Evolutionary conservation across 257 asterid genomes (phyloP).

Genomic region (Ajuga chamaepitys): DNA sequence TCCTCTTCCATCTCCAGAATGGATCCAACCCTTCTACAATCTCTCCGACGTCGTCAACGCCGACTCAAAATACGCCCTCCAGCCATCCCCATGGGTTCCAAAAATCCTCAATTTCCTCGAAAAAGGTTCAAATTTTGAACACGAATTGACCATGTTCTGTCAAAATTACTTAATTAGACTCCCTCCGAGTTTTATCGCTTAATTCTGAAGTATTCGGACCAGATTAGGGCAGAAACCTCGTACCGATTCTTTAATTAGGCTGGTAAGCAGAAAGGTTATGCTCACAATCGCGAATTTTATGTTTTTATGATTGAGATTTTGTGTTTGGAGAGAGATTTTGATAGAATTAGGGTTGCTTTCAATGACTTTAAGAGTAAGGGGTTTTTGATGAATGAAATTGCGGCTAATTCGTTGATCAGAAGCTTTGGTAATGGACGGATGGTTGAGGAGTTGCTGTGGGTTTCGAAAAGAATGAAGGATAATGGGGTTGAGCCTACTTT

Average conservation of each 20-base stretch:
- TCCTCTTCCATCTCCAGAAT: slow-evolving; percentile 81
- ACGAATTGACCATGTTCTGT: slow-evolving; percentile 50
- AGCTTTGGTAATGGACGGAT: slow-evolving; percentile 80
- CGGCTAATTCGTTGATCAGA: slow-evolving; percentile 67
- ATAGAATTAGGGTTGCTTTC: slow-evolving; percentile 39
- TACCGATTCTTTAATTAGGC: slow-evolving; percentile 77
- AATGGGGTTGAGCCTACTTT: slow-evolving; percentile 70
- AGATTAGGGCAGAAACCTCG: slow-evolving; percentile 31
- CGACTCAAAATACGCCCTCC: slow-evolving; percentile 38
- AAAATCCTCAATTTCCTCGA: slow-evolving; percentile 52
- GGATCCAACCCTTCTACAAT: slow-evolving; percentile 78
- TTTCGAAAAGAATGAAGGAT: slow-evolving; percentile 78
- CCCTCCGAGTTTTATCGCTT: slow-evolving; percentile 60
- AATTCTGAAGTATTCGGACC: slow-evolving; percentile 44
- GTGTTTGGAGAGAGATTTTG: slow-evolving; percentile 40
- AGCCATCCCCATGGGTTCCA: slow-evolving; percentile 77
- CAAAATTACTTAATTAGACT: slow-evolving; percentile 55
- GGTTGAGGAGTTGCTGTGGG: slow-evolving; percentile 92
- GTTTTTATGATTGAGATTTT: slow-evolving; percentile 56
- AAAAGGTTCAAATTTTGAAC: slow-evolving; percentile 31
- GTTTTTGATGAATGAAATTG: slow-evolving; percentile 33
- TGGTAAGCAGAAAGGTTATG: slow-evolving; percentile 65
- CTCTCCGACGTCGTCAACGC: slow-evolving; percentile 64
- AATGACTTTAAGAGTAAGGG: slow-evolving; percentile 41
- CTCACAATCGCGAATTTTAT: slow-evolving; percentile 70